Evolutionary conservation across 2,329 filamentous ascomycete genomes (phyloP).

Genomic region (Pestalotiopsis sp.): DNA sequence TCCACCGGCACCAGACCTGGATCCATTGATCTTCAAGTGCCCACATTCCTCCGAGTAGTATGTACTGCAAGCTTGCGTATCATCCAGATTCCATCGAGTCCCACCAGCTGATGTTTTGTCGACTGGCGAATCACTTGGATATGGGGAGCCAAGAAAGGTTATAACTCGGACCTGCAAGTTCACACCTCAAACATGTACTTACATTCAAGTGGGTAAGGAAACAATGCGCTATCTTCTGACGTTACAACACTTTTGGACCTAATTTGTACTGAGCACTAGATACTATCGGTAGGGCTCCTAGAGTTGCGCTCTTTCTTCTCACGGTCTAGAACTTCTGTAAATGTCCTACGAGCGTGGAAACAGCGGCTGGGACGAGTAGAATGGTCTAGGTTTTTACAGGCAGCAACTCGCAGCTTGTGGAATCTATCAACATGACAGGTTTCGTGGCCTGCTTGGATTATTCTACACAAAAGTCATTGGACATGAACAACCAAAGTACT

Average conservation of each 20-base stretch:
- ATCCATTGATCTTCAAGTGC: neutral
- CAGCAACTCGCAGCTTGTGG: too few species aligned
- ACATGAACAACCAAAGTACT: too few species aligned
- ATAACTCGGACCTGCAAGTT: neutral
- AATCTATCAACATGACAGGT: too few species aligned
- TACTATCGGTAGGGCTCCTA: neutral
- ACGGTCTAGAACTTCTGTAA: neutral
- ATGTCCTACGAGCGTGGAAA: neutral
- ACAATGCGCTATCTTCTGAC: neutral
- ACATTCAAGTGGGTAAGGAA: neutral
- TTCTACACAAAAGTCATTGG: too few species aligned
- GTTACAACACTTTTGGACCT: neutral
- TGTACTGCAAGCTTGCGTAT: neutral
- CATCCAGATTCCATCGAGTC: neutral
- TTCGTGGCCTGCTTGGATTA: too few species aligned
- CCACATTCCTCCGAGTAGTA: neutral
- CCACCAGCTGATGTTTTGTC: neutral
- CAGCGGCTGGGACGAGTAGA: neutral
- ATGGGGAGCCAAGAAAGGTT: neutral
- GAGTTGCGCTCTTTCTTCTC: neutral
- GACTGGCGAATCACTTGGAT: neutral
- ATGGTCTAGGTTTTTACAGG: neutral
- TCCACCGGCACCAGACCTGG: neutral
- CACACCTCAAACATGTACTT: neutral
- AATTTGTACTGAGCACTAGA: neutral